phyloP scores from a whole-genome alignment of 2,329 filamentous ascomycete genomes.

The Phoma sp. region DNA sequence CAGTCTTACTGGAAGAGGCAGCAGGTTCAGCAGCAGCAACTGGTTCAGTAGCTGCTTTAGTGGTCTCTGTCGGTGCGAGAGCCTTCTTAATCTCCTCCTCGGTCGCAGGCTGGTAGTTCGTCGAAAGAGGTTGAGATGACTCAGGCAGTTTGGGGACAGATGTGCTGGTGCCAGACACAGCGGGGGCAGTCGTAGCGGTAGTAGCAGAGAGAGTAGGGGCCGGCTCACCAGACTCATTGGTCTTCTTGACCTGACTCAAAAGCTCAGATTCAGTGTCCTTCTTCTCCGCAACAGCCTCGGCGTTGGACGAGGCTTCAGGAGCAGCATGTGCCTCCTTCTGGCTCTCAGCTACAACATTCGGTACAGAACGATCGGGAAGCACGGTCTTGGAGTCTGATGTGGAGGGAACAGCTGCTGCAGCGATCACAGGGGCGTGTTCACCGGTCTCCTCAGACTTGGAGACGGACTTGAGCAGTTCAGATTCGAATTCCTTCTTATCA shows the following conservation, averaged over 20 bases:
- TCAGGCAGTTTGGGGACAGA: conserved; percentile 13
- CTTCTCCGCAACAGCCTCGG: conserved; percentile 74
- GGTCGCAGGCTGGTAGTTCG: conserved; percentile 12
- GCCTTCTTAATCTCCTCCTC: conserved; percentile 10
- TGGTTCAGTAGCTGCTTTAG: conserved; percentile 51
- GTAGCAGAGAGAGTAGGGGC: conserved; percentile 52
- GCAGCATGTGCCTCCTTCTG: conserved; percentile 69
- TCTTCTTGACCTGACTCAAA: conserved; percentile 64
- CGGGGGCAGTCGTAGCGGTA: conserved; percentile 47
- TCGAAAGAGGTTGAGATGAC: conserved; percentile 8
- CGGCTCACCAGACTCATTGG: conserved; percentile 53
- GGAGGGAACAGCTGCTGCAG: conserved; percentile 21
- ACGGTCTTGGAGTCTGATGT: conserved; percentile 21
- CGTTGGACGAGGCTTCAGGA: conserved; percentile 71
- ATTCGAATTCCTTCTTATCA: conserved; percentile 75
- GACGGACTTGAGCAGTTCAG: conserved; percentile 64
- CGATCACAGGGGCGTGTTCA: conserved; percentile 39
- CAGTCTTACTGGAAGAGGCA: conserved; percentile 17
- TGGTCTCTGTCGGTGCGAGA: conserved; percentile 32
- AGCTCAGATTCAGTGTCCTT: conserved; percentile 75
- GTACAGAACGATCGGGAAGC: conserved; percentile 50
- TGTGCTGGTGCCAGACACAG: background rate
- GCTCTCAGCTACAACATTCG: conserved; percentile 73
- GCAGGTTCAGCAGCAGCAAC: conserved; percentile 8
- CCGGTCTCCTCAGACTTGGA: conserved; percentile 51